phyloP scores from a whole-genome alignment of 2,329 filamentous ascomycete species.

The Pseudogymnoascus verrucosus region DNA sequence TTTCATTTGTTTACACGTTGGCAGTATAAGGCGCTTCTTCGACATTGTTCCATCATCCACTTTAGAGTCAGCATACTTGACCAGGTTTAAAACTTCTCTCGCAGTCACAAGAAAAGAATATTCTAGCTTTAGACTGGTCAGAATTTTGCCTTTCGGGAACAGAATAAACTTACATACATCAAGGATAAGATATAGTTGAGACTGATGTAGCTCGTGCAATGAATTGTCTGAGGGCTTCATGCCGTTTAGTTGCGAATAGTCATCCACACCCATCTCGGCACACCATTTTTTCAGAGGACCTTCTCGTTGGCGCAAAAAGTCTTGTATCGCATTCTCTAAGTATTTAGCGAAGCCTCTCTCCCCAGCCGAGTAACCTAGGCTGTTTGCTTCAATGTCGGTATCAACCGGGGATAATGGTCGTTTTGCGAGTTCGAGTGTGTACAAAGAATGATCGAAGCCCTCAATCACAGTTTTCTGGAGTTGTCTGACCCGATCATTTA shows the following conservation, averaged over 20 bases:
- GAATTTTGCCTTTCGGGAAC: too few species aligned
- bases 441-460: conserved; percentile 11
- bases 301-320: conserved; percentile 10
- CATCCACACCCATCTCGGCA: conserved; percentile 11
- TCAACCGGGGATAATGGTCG: not conserved
- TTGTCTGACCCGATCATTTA: not conserved
- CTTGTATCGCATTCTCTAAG: conserved; percentile 10
- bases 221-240: too few species aligned
- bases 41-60: conserved; percentile 53
- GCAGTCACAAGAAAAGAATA: too few species aligned
- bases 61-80: conserved; percentile 55
- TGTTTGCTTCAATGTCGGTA: conserved; percentile 10
- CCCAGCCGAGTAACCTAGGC: not conserved
- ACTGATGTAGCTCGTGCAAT: too few species aligned
- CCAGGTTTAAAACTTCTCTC: conserved; percentile 44
- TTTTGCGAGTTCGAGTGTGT: conserved; percentile 10
- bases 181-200: too few species aligned
- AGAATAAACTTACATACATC: too few species aligned
- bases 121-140: too few species aligned
- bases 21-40: conserved; percentile 52
- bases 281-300: conserved; percentile 11
- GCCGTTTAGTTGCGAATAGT: not conserved
- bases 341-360: not conserved
- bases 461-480: conserved; percentile 11
- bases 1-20: conserved; percentile 48